Base-by-base conservation (phyloP, 768 basidiomycete species). In the Lentinula aciculospora region DNA sequence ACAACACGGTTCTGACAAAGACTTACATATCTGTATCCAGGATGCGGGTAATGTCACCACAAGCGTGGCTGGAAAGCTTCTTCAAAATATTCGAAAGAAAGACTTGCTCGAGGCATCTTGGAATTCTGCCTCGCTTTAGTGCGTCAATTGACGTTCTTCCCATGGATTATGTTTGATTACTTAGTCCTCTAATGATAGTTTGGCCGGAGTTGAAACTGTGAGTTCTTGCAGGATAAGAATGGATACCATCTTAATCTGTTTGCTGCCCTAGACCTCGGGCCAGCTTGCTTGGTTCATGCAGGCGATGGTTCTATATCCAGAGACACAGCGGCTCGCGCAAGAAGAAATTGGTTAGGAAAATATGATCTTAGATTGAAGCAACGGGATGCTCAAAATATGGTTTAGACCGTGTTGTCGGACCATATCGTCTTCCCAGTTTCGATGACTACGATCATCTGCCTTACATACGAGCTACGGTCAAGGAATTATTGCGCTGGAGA, bases 401-500 rank as follows among this genome's bases (percentile, higher is more conserved):
- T 39, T 15, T 39, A 42, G 76, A 76, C 45, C 28, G 60, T 6
- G 69, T 73, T 5, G 57, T 73, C n/a, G 71, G 71, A 0, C 54
- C 55, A 2, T 67, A 63, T 9, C 64, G 72, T 3, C 64, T 79
- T 19, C 76, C 76, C 1, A 64, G 59, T 6, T 62, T 73, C 29
- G 66, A 61, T 19, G 76, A 76, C 57, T 60, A 66, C 2, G 57
- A 57, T 1, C 29, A 62, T 13, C 60, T 77, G 3, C 73, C 74
- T 0, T 76, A 73, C 45, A 59, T 73, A 10, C 65, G 64, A 25
- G 74, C 72, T 0, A 49, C 72, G 4, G 65, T 76, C 31, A 72
- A 70, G 57, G 76, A 77, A 59, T 61, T 68, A 0, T 62, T 70
- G 21, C 61, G 74, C 19, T 74, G 72, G 73, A 65, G 69, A 23